A percentile compares a stretch with the other conserved stretches of the same genome.
These are phyloP conservation scores for Cytospora schulzeri DNA, from an alignment of 2,329 filamentous ascomycete species.

Conservation along the genomic window DNA sequence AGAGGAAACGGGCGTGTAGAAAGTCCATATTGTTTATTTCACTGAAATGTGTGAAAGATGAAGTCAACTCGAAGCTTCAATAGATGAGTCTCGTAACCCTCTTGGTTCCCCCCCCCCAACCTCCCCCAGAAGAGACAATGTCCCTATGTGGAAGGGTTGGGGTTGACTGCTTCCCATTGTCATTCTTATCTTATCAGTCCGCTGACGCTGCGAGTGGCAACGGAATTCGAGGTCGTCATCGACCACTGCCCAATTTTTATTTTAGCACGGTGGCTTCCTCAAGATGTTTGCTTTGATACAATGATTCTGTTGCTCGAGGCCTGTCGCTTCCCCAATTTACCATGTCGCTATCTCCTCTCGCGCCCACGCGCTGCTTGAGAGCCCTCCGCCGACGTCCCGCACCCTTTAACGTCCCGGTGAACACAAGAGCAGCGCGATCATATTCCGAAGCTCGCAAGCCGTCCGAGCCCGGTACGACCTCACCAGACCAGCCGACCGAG, in stretches of 20 bases:
- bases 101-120: background rate
- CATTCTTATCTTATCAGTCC: background rate
- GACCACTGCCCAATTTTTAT: background rate
- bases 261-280: background rate
- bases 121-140: no score
- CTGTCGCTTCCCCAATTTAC: background rate
- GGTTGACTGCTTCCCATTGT: background rate
- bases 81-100: no score
- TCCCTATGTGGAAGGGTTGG: background rate
- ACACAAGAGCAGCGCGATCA: background rate
- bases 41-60: no score
- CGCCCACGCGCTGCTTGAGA: constrained; percentile 6
- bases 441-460: constrained; percentile 16
- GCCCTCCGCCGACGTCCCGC: background rate
- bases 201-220: background rate
- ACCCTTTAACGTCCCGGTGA: background rate
- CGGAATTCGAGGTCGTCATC: background rate
- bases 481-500: background rate
- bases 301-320: constrained; percentile 5
- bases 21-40: no score
- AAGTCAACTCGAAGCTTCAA: no score
- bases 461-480: background rate
- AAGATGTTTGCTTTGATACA: background rate
- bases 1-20: background rate
- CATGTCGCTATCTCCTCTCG: constrained; percentile 20